A percentile compares a stretch with the other conserved stretches of the same genome.
Conservation (phyloP, 495 filamentous ascomycete species). For the Aspergillus kassunensis region DNA sequence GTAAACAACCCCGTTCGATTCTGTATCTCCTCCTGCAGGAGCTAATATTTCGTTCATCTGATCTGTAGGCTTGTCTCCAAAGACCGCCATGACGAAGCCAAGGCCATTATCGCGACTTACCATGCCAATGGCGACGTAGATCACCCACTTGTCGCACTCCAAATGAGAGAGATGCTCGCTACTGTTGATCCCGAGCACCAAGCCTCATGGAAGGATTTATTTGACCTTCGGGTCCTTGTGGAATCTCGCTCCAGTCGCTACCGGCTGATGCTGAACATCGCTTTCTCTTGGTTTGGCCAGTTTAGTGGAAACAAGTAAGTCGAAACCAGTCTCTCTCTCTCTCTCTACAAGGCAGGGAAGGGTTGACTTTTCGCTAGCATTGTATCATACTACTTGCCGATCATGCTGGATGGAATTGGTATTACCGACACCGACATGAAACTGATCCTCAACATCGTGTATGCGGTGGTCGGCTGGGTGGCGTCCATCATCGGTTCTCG, state of each 20-base stretch:
- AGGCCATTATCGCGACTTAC: constrained; percentile 46
- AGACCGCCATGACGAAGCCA: constrained; percentile 51
- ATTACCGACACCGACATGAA: constrained; percentile 43
- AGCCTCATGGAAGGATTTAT: constrained; percentile 35
- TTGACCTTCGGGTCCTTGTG: constrained; percentile 58
- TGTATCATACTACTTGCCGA: constrained; percentile 38
- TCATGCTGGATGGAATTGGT: constrained; percentile 33
- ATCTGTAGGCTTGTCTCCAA: constrained; percentile 24
- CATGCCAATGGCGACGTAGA: constrained; percentile 50
- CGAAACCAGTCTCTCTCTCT: not conserved
- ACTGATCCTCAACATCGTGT: constrained; percentile 56
- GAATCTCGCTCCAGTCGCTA: constrained; percentile 53
- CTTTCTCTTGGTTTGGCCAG: constrained; percentile 54
- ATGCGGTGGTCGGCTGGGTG: constrained; percentile 58
- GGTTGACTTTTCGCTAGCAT: not conserved
- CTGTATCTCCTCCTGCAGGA: not conserved
- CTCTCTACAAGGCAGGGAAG: too few species aligned
- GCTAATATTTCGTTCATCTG: not conserved
- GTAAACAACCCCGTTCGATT: not conserved
- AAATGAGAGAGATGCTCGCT: constrained; percentile 55
- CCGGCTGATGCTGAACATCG: constrained; percentile 54
- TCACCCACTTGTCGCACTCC: constrained; percentile 50
- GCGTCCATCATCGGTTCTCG: constrained; percentile 59
- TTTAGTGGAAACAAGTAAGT: constrained; percentile 33
- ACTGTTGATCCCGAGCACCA: constrained; percentile 41